A percentile compares a stretch with the other conserved stretches of the same genome.
These are phyloP conservation scores for Apophysomyces sp. DNA, from an alignment of 371 early-diverging fungal species.

Conservation along the genomic window DNA sequence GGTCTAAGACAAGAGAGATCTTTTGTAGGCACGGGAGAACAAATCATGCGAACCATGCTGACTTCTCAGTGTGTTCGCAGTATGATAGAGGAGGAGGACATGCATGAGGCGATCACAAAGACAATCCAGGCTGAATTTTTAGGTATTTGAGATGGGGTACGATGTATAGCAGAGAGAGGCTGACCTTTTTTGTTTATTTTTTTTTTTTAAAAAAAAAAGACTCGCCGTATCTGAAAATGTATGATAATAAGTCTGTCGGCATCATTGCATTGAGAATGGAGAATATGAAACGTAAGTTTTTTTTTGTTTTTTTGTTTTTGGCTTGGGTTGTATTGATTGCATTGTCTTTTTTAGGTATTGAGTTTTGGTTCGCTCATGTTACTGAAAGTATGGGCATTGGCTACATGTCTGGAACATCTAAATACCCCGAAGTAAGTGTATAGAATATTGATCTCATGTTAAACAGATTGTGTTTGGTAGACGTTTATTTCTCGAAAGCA, in stretches of 20 bases:
- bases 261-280: slow-evolving; percentile 38
- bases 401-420: slow-evolving; percentile 38
- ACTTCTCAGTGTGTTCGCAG: slow-evolving; percentile 54
- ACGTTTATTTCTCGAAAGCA: slow-evolving; percentile 35
- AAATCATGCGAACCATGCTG: slow-evolving; percentile 71
- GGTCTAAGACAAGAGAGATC: too few species aligned
- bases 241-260: slow-evolving; percentile 46
- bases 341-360: slow-evolving; percentile 38
- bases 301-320: neutral
- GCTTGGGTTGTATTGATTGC: neutral
- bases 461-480: slow-evolving; percentile 10
- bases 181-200: too few species aligned
- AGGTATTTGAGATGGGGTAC: slow-evolving; percentile 21
- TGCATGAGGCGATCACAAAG: slow-evolving; percentile 26
- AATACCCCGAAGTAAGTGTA: slow-evolving; percentile 28
- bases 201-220: slow-evolving; percentile 19
- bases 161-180: too few species aligned
- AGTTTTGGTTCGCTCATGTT: slow-evolving; percentile 58
- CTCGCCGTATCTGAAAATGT: slow-evolving; percentile 36
- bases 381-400: slow-evolving; percentile 62
- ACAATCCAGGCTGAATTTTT: slow-evolving; percentile 26
- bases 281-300: neutral
- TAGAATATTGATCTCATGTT: neutral
- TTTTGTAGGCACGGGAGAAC: slow-evolving; percentile 83
- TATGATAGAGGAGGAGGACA: slow-evolving; percentile 28